Evolutionary conservation across 345 rosid genomes (phyloP).

Genomic region (Bruguiera parviflora): DNA sequence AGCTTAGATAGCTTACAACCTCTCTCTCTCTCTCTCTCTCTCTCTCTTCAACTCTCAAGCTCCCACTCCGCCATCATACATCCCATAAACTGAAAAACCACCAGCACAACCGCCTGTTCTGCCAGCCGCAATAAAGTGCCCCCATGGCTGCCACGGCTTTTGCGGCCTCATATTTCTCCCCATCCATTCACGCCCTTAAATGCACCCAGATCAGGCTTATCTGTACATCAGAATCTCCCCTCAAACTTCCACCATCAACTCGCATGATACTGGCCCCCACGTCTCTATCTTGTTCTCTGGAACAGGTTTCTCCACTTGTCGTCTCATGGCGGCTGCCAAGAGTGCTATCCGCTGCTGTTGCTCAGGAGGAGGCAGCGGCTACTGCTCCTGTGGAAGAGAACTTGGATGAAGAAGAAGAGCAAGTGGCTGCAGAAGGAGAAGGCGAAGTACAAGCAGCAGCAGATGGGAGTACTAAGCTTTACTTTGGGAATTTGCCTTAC

Average conservation of each 20-base stretch:
- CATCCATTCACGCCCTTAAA: slow-evolving; percentile 38
- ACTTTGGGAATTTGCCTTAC: slow-evolving; percentile 88
- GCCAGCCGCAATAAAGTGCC: background rate
- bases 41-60: background rate
- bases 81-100: slow-evolving; percentile 21
- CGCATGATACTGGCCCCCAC: slow-evolving; percentile 6
- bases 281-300: slow-evolving; percentile 13
- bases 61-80: background rate
- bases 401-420: slow-evolving; percentile 23
- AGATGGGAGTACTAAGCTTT: slow-evolving; percentile 61
- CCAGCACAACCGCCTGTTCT: slow-evolving; percentile 9
- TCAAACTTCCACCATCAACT: slow-evolving; percentile 18
- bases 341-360: slow-evolving; percentile 40
- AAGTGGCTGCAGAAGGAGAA: background rate
- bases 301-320: slow-evolving; percentile 7
- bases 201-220: slow-evolving; percentile 31
- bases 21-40: background rate
- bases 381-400: slow-evolving; percentile 24
- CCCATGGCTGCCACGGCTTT: slow-evolving; percentile 43
- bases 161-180: slow-evolving; percentile 43
- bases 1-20: background rate
- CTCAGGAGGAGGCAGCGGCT: slow-evolving; percentile 42
- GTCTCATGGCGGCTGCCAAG: slow-evolving; percentile 33
- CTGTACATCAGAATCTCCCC: slow-evolving; percentile 10
- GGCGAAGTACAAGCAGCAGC: slow-evolving; percentile 14